A percentile compares a stretch with the other conserved stretches of the same genome.
These are phyloP conservation scores for Exophiala lecanii-corni DNA, from an alignment of 2,329 filamentous ascomycete species.

Conservation along the genomic window DNA sequence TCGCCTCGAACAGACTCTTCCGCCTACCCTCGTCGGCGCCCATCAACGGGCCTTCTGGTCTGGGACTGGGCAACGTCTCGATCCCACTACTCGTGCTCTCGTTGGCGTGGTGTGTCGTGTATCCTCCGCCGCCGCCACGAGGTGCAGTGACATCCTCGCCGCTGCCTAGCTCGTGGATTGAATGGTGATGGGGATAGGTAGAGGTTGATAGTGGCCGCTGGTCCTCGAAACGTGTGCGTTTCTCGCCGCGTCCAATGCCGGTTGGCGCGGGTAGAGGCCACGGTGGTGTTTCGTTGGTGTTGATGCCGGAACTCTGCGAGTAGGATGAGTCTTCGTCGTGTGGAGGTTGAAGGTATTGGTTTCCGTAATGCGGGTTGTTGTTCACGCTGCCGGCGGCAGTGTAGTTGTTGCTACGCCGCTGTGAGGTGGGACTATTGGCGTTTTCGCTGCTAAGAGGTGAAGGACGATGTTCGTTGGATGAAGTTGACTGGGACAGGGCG, in stretches of 20 bases:
- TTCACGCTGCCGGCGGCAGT: conserved; percentile 3
- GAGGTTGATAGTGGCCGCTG: conserved; percentile 8
- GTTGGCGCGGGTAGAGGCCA: conserved; percentile 16
- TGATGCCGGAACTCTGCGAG: background rate
- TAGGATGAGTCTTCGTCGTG: background rate
- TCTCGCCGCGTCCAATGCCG: conserved; percentile 13
- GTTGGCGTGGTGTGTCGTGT: conserved; percentile 13
- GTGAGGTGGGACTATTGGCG: conserved; percentile 5
- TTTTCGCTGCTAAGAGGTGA: conserved; percentile 8
- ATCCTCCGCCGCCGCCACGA: background rate
- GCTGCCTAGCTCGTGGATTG: conserved; percentile 1
- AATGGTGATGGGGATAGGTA: background rate
- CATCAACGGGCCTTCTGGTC: background rate
- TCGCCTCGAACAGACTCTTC: conserved; percentile 12
- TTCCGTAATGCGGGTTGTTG: no score
- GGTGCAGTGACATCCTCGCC: background rate
- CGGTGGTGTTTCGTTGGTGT: conserved; percentile 12
- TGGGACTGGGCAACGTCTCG: conserved; percentile 13
- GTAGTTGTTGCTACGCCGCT: conserved; percentile 10
- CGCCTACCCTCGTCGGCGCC: background rate
- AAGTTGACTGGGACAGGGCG: conserved; percentile 12
- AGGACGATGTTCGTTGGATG: conserved; percentile 7
- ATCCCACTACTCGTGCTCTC: conserved; percentile 15
- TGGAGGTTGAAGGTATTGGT: background rate
- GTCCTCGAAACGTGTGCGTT: conserved; percentile 4